Evolutionary conservation across 495 filamentous ascomycete genomes (phyloP).

Genomic region (Astrocystis sublimbata): DNA sequence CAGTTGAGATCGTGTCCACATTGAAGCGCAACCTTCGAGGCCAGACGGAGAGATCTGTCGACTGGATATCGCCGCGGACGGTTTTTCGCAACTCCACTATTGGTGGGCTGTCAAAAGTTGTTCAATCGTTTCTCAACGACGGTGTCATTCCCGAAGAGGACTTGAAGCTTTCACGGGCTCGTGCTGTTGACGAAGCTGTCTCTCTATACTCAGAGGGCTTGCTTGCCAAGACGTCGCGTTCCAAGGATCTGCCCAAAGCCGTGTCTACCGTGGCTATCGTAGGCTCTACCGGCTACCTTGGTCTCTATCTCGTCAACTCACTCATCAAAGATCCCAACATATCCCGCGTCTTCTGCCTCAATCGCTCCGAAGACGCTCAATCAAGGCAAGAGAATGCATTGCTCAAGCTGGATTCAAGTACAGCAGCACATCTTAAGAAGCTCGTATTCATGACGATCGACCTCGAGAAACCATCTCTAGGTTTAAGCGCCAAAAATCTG

Average conservation of each 20-base stretch:
- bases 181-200: not conserved
- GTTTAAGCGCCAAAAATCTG: constrained; percentile 23
- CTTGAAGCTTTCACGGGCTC: not conserved
- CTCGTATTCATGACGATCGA: constrained; percentile 29
- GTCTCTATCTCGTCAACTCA: constrained; percentile 40
- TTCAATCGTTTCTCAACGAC: constrained; percentile 12
- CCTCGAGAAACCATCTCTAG: constrained; percentile 31
- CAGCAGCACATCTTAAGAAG: too few relatives aligned
- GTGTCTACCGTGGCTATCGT: constrained; percentile 40
- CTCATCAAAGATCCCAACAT: constrained; percentile 23
- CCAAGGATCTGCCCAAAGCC: not conserved
- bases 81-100: constrained; percentile 18
- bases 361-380: constrained; percentile 10
- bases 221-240: not conserved
- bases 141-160: not conserved
- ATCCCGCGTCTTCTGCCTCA: constrained; percentile 14
- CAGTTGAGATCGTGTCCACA: not conserved
- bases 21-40: not conserved
- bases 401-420: too few relatives aligned
- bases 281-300: constrained; percentile 50
- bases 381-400: too few relatives aligned
- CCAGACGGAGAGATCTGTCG: not conserved
- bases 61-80: constrained; percentile 12
- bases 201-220: not conserved
- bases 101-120: not conserved